These are phyloP conservation scores for Pythium biforme DNA, from an alignment of 352 stramenopile genomes.

Conservation along the genomic window DNA sequence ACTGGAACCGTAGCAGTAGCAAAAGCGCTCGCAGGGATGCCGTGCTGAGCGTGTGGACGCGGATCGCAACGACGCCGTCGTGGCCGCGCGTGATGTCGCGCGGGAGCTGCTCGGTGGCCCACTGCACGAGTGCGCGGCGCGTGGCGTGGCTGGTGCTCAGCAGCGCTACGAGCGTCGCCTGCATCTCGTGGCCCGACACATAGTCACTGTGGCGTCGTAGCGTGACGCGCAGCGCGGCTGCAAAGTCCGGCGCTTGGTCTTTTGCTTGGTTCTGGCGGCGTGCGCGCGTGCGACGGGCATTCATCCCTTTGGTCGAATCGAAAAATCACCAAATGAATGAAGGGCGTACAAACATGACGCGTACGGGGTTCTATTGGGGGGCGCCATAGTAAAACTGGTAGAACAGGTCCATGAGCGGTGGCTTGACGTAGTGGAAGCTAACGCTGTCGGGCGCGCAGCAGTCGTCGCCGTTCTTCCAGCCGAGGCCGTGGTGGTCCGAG, in stretches of 20 bases:
- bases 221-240: conserved; percentile 10
- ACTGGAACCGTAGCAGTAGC: conserved; percentile 31
- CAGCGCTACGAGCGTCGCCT: conserved; percentile 2
- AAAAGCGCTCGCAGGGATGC: background rate
- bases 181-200: conserved; percentile 4
- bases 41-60: background rate
- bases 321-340: too few relatives aligned
- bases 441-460: conserved; percentile 79
- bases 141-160: conserved; percentile 1
- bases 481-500: conserved; percentile 77
- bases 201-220: conserved; percentile 16
- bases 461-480: conserved; percentile 73
- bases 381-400: conserved; percentile 53
- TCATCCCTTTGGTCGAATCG: background rate
- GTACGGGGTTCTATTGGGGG: conserved; percentile 19
- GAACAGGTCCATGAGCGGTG: conserved; percentile 81
- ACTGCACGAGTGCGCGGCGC: background rate
- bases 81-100: conserved; percentile 21
- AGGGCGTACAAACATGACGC: too few relatives aligned
- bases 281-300: background rate
- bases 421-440: conserved; percentile 87
- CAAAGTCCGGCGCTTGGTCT: background rate
- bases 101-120: conserved; percentile 3
- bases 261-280: background rate
- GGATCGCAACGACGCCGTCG: conserved; percentile 1